A percentile compares a stretch with the other conserved stretches of the same genome.
Conservation (phyloP, 768 basidiomycete genomes). For the Tylopilus sp. region DNA sequence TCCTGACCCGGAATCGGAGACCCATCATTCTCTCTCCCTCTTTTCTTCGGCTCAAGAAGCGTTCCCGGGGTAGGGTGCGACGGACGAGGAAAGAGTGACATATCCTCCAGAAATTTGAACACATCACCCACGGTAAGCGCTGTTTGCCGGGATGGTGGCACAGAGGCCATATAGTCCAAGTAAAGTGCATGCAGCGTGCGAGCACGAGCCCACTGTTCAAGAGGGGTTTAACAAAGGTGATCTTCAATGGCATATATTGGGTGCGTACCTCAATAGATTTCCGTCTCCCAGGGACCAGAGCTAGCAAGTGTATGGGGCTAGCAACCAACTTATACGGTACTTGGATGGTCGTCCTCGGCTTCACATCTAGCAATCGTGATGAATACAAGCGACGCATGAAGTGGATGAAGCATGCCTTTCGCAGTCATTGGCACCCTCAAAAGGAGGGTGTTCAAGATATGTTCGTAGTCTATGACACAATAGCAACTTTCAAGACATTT, state of each 20-base stretch:
- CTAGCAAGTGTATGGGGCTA: conserved; percentile 32
- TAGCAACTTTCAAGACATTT: neutral
- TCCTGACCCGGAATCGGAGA: conserved; percentile 22
- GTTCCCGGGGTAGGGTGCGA: conserved; percentile 9
- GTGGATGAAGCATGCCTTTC: conserved; percentile 31
- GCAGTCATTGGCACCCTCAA: conserved; percentile 42
- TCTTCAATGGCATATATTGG: neutral
- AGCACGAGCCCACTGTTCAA: conserved; percentile 45
- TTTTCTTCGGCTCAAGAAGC: conserved; percentile 22
- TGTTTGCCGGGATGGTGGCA: conserved; percentile 19
- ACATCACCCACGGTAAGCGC: conserved; percentile 40
- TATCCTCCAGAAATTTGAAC: conserved; percentile 43
- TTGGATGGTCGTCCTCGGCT: conserved; percentile 24
- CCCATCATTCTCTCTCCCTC: conserved; percentile 22
- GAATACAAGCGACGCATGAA: neutral
- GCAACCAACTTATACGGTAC: conserved; percentile 40
- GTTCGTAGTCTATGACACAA: conserved; percentile 30
- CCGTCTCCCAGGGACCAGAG: conserved; percentile 39
- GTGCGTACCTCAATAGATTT: conserved; percentile 46
- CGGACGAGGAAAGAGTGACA: conserved; percentile 36
- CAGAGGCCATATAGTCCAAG: conserved; percentile 21
- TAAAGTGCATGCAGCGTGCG: conserved; percentile 40
- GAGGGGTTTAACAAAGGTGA: neutral
- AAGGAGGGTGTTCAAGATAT: conserved; percentile 34
- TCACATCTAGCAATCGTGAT: conserved; percentile 32